Evolutionary conservation across 1,284 basidiomycete genomes (phyloP).

Genomic region (Ustilago cynodontis): DNA sequence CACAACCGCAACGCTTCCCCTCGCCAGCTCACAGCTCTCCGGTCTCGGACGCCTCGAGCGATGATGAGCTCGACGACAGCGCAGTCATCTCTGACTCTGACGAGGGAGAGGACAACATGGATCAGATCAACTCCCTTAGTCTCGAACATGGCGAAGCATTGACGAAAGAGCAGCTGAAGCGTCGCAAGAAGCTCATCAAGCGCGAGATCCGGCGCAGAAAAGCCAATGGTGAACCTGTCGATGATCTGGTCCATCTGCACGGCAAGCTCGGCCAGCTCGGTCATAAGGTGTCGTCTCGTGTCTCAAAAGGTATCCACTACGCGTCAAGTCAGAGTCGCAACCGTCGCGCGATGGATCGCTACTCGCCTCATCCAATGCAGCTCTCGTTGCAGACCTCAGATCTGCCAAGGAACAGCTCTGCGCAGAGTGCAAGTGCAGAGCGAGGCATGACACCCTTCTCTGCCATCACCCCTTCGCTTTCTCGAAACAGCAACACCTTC

Average conservation of each 20-base stretch:
- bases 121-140: slow-evolving; percentile 21
- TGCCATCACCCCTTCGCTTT: slow-evolving; percentile 28
- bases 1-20: background rate
- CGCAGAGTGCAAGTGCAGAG: slow-evolving; percentile 15
- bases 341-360: slow-evolving; percentile 63
- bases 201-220: slow-evolving; percentile 51
- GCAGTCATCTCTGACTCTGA: slow-evolving; percentile 29
- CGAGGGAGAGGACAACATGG: slow-evolving; percentile 25
- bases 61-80: slow-evolving; percentile 38
- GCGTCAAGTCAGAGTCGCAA: slow-evolving; percentile 57
- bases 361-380: slow-evolving; percentile 52
- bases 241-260: slow-evolving; percentile 36
- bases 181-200: slow-evolving; percentile 52
- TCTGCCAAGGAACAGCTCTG: slow-evolving; percentile 24
- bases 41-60: slow-evolving; percentile 28
- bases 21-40: slow-evolving; percentile 19
- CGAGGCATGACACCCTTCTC: slow-evolving; percentile 26
- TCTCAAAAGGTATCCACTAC: slow-evolving; percentile 59
- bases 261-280: slow-evolving; percentile 34
- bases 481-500: slow-evolving; percentile 29
- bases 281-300: slow-evolving; percentile 40
- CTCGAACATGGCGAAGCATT: slow-evolving; percentile 56
- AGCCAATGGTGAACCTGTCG: slow-evolving; percentile 40
- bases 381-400: slow-evolving; percentile 34
- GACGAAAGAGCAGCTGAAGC: slow-evolving; percentile 55